Conservation (phyloP, 192 early-diverging fungal genomes). For the Coemansia sp. region DNA sequence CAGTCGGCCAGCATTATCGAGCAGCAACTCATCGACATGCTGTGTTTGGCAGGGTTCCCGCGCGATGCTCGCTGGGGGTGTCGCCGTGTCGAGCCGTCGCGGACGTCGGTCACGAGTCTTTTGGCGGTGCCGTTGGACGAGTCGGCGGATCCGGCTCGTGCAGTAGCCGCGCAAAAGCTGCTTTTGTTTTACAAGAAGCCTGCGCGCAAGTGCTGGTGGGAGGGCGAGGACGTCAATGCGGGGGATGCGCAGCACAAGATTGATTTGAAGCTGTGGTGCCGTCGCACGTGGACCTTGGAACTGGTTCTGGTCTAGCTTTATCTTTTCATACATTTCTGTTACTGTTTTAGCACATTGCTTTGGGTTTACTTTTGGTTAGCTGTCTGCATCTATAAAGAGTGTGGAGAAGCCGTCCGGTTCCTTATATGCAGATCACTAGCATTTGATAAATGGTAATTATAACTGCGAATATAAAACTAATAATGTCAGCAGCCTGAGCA, state of each 20-base stretch:
- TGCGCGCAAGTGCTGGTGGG: conserved; percentile 85
- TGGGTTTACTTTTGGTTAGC: too few species aligned
- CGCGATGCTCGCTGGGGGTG: conserved; percentile 71
- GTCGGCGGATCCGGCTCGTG: conserved; percentile 62
- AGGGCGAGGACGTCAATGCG: conserved; percentile 65
- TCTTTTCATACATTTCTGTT: conserved; percentile 21
- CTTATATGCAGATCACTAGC: too few species aligned
- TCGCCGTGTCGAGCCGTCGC: conserved; percentile 65
- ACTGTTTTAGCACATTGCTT: too few species aligned
- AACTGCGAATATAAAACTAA: too few species aligned
- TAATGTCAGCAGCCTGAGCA: too few species aligned
- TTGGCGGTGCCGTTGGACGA: conserved; percentile 68
- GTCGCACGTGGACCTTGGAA: conserved; percentile 78
- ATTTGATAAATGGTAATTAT: too few species aligned
- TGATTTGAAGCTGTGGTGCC: conserved; percentile 70
- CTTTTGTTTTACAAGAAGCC: conserved; percentile 79
- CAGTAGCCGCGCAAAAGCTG: conserved; percentile 72
- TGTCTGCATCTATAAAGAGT: too few species aligned
- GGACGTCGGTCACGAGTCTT: conserved; percentile 66
- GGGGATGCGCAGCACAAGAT: conserved; percentile 54
- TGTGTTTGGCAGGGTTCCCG: conserved; percentile 74
- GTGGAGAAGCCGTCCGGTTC: too few species aligned
- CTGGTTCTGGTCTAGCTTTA: conserved; percentile 54
- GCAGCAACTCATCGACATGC: conserved; percentile 81
- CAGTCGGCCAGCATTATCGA: conserved; percentile 53